Evolutionary conservation across 2,329 filamentous ascomycete genomes (phyloP).

Genomic region (Metarhizium album): DNA sequence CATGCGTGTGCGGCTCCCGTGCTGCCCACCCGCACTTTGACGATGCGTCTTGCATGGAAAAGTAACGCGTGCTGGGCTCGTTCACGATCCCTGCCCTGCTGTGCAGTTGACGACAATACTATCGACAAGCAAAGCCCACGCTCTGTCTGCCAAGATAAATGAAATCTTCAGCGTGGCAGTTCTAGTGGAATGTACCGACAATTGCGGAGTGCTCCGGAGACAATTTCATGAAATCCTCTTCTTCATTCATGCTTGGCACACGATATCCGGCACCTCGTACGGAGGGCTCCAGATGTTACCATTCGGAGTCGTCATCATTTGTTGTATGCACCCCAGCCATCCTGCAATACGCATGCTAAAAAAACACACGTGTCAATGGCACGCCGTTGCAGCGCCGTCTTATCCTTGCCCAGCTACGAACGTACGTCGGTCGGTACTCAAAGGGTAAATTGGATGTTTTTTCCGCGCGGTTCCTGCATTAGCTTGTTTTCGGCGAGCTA

Average conservation of each 20-base stretch:
- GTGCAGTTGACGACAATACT: neutral
- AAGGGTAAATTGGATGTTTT: conserved; percentile 15
- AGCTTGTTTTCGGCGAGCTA: conserved; percentile 12
- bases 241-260: neutral
- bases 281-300: neutral
- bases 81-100: neutral
- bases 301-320: neutral
- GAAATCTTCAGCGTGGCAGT: neutral
- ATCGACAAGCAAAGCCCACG: neutral
- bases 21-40: neutral
- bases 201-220: no score
- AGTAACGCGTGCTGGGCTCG: no score
- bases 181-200: neutral
- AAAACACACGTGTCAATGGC: neutral
- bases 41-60: neutral
- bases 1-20: no score
- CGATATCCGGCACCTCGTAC: neutral
- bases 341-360: neutral
- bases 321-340: neutral
- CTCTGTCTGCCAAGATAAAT: neutral
- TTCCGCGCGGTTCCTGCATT: conserved; percentile 21
- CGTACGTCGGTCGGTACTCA: no score
- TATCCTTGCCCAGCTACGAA: conserved; percentile 12
- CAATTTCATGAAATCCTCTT: no score
- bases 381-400: neutral